phyloP scores from a whole-genome alignment of 495 filamentous ascomycete genomes.

The Trichoderma virens region DNA sequence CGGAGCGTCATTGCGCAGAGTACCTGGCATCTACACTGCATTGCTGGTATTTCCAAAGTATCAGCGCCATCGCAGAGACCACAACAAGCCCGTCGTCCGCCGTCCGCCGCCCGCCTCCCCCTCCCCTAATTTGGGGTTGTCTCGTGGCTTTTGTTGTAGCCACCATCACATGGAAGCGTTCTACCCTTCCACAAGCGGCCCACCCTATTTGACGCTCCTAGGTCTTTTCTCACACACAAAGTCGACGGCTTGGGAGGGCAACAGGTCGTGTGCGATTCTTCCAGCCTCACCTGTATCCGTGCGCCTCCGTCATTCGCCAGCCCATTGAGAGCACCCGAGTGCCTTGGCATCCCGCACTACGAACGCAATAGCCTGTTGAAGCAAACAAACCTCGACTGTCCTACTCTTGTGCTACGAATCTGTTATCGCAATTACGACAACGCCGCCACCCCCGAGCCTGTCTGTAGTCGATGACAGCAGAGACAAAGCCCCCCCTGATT shows the following conservation, averaged over 20 bases:
- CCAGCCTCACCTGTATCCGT: background rate
- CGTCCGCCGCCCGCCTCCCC: background rate
- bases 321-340: background rate
- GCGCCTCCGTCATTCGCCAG: background rate
- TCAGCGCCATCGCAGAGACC: background rate
- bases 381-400: too few relatives aligned
- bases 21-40: background rate
- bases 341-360: background rate
- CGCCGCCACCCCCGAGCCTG: background rate
- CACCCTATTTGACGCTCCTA: background rate
- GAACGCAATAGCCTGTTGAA: background rate
- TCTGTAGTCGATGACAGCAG: background rate
- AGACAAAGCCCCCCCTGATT: background rate
- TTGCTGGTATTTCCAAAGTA: background rate
- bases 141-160: background rate
- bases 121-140: background rate
- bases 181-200: constrained; percentile 3
- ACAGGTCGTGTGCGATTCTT: constrained; percentile 7
- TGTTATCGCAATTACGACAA: background rate
- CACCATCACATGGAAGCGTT: background rate
- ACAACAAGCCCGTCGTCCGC: background rate
- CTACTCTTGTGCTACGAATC: background rate
- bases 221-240: constrained; percentile 1
- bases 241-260: background rate
- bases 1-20: background rate